phyloP scores from a whole-genome alignment of 345 rosid genomes.

The Gossypium arboreum region DNA sequence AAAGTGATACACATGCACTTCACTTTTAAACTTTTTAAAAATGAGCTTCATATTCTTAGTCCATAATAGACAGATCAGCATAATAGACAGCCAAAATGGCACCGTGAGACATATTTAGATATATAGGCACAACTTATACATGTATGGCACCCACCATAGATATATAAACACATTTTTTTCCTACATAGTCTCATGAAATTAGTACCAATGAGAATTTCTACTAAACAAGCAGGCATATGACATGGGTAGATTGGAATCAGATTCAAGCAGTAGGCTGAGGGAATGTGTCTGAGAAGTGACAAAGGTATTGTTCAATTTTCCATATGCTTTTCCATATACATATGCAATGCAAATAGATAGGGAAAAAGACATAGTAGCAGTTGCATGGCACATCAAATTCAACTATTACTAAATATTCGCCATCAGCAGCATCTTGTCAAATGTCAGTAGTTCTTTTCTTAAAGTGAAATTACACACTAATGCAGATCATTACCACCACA shows the following conservation, averaged over 20 bases:
- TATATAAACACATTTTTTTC: background rate
- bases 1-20: background rate
- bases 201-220: background rate
- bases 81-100: background rate
- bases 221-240: background rate
- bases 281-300: background rate
- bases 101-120: background rate
- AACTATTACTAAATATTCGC: background rate
- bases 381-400: background rate
- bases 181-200: background rate
- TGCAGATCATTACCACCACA: background rate
- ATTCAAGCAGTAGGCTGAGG: background rate
- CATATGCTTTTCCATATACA: background rate
- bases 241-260: background rate
- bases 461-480: background rate
- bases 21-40: background rate
- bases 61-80: too few species aligned
- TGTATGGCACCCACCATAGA: background rate
- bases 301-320: background rate
- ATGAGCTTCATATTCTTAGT: background rate
- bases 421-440: too few species aligned
- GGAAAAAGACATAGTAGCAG: background rate
- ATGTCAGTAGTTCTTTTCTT: background rate
- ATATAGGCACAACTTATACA: background rate
- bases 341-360: background rate